A percentile compares a stretch with the other conserved stretches of the same genome.
These are phyloP conservation scores for Trichodelitschia bisporula DNA, from an alignment of 495 filamentous ascomycete species.

Conservation along the genomic window DNA sequence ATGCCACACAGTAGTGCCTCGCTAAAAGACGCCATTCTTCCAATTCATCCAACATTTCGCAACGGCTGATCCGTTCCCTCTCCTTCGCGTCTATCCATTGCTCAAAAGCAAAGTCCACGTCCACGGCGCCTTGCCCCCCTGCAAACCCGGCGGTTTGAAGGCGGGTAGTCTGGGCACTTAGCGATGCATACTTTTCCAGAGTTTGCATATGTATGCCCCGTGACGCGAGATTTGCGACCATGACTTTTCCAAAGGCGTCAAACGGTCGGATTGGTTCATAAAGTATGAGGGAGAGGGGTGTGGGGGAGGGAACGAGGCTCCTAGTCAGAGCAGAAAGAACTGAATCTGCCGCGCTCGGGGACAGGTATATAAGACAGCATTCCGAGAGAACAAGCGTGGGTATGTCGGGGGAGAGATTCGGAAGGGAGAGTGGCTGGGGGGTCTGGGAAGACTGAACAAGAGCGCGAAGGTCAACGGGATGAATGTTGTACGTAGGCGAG, in stretches of 20 bases:
- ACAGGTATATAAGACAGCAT: slow-evolving; percentile 80
- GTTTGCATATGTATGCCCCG: slow-evolving; percentile 69
- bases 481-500: slow-evolving; percentile 37
- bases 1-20: slow-evolving; percentile 70
- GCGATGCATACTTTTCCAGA: slow-evolving; percentile 38
- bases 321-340: slow-evolving; percentile 45
- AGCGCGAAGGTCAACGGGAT: slow-evolving; percentile 67
- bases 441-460: no score
- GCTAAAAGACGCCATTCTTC: slow-evolving; percentile 86
- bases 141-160: slow-evolving; percentile 36
- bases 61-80: slow-evolving; percentile 46
- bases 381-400: slow-evolving; percentile 79
- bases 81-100: slow-evolving; percentile 46
- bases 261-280: slow-evolving; percentile 75
- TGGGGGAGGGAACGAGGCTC: slow-evolving; percentile 20
- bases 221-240: slow-evolving; percentile 77
- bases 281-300: slow-evolving; percentile 37
- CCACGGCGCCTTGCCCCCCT: slow-evolving; percentile 29
- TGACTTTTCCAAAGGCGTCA: slow-evolving; percentile 69
- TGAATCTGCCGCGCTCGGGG: slow-evolving; percentile 28
- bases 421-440: slow-evolving; percentile 7
- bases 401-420: slow-evolving; percentile 21
- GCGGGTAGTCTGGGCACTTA: slow-evolving; percentile 38
- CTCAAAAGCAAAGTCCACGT: slow-evolving; percentile 53
- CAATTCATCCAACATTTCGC: slow-evolving; percentile 78